A percentile compares a stretch with the other conserved stretches of the same genome.
phyloP scores from a whole-genome alignment of 768 basidiomycete genomes.

The Mycena alexandri region DNA sequence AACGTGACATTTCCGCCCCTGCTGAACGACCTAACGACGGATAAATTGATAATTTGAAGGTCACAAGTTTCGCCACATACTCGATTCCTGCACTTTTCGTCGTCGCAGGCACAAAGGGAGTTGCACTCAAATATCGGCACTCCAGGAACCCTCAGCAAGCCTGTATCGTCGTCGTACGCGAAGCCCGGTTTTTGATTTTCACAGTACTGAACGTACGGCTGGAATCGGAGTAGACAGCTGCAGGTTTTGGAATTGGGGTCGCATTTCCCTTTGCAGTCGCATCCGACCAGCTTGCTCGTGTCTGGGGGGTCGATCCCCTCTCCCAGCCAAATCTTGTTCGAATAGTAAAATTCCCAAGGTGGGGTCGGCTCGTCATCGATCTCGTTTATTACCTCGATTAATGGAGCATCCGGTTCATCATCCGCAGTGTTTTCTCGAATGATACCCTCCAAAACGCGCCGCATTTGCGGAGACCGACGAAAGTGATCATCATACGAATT shows the following conservation, averaged over 20 bases:
- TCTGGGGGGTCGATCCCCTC: conserved; percentile 78
- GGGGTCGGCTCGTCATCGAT: conserved; percentile 80
- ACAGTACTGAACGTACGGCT: conserved; percentile 43
- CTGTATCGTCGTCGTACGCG: conserved; percentile 70
- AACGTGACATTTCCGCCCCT: conserved; percentile 75
- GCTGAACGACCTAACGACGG: conserved; percentile 78
- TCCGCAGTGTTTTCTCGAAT: conserved; percentile 74
- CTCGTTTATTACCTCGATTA: conserved; percentile 75
- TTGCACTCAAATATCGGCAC: conserved; percentile 91
- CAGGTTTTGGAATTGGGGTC: conserved; percentile 82
- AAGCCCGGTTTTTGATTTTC: conserved; percentile 63
- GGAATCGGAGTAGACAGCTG: conserved; percentile 74
- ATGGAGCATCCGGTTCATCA: conserved; percentile 78
- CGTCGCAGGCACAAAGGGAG: conserved; percentile 82
- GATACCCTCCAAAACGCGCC: conserved; percentile 70
- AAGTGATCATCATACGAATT: conserved; percentile 61
- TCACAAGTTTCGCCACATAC: conserved; percentile 55
- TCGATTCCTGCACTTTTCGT: conserved; percentile 80
- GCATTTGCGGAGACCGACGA: conserved; percentile 58
- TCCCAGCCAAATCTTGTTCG: conserved; percentile 84
- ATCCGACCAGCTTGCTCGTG: conserved; percentile 68
- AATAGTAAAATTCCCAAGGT: conserved; percentile 89
- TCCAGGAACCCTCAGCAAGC: conserved; percentile 61
- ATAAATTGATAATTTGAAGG: conserved; percentile 7
- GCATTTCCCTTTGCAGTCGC: conserved; percentile 82